Evolutionary conservation across 768 basidiomycete species (phyloP).

Genomic region (Daedalea quercina): DNA sequence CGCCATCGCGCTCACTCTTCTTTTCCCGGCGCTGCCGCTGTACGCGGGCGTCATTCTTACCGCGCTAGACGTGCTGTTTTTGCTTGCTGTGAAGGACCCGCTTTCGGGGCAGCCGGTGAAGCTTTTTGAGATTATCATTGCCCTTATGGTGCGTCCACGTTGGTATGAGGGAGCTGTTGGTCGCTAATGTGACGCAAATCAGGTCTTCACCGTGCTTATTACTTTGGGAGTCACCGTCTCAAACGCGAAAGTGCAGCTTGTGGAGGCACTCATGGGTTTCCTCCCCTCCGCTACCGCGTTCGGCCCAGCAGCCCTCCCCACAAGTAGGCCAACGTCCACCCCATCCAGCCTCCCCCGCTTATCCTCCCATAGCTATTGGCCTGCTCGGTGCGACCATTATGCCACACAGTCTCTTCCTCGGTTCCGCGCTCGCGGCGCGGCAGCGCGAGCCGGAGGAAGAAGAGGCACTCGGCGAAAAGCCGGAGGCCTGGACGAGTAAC

Average conservation of each 20-base stretch:
- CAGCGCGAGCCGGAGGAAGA: constrained; percentile 44
- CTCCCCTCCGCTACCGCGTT: constrained; percentile 64
- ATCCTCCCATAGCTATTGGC: constrained; percentile 45
- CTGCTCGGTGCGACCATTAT: constrained; percentile 83
- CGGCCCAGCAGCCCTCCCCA: constrained; percentile 51
- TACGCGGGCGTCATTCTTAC: constrained; percentile 45
- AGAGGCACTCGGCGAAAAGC: constrained; percentile 1
- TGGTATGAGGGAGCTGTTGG: background rate
- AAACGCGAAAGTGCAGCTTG: constrained; percentile 66
- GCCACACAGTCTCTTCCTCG: constrained; percentile 91
- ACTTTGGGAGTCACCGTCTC: constrained; percentile 76
- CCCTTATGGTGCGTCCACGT: constrained; percentile 38
- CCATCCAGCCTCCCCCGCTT: background rate
- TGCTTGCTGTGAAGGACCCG: constrained; percentile 70
- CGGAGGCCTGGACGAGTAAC: background rate
- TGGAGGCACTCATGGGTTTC: constrained; percentile 64
- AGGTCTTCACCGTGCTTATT: constrained; percentile 50
- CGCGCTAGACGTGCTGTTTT: constrained; percentile 41
- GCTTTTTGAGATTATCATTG: constrained; percentile 64
- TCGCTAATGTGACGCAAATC: background rate
- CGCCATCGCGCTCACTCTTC: constrained; percentile 50
- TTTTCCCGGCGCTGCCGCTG: constrained; percentile 43
- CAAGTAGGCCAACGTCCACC: constrained; percentile 40
- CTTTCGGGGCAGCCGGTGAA: constrained; percentile 58
- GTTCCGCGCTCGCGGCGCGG: constrained; percentile 80